Evolutionary conservation across 257 asterid species (phyloP).

Genomic region (Solanum chiquidenum): DNA sequence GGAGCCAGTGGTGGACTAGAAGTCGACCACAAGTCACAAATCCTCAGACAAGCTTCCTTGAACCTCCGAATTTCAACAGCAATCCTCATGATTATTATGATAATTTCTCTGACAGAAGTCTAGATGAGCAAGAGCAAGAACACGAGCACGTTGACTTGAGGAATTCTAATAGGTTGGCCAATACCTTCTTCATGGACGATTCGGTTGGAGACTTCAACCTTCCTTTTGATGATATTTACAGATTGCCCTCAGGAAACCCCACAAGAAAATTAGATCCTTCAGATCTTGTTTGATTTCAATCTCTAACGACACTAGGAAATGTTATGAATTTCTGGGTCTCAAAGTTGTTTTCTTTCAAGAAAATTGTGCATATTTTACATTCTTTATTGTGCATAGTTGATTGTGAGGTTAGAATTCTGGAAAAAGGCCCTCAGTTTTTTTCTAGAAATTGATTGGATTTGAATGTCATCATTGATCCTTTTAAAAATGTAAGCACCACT

Average conservation of each 20-base stretch:
- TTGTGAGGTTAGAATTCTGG: slow-evolving; percentile 14
- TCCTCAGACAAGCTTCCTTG: slow-evolving; percentile 58
- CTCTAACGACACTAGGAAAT: slow-evolving; percentile 8
- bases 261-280: slow-evolving; percentile 20
- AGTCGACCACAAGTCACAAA: slow-evolving; percentile 15
- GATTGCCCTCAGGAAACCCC: slow-evolving; percentile 21
- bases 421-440: slow-evolving; percentile 10
- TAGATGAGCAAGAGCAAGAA: slow-evolving; percentile 19
- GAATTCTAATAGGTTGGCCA: slow-evolving; percentile 34
- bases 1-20: slow-evolving; percentile 77
- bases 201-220: slow-evolving; percentile 49
- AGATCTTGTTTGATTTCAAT: slow-evolving; percentile 31
- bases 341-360: background rate
- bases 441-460: slow-evolving; percentile 14
- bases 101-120: slow-evolving; percentile 31
- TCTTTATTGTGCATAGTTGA: slow-evolving; percentile 56
- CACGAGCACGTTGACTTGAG: slow-evolving; percentile 28
- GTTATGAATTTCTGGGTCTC: background rate
- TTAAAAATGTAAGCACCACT: slow-evolving; percentile 16
- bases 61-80: slow-evolving; percentile 57
- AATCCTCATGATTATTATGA: slow-evolving; percentile 18
- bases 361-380: slow-evolving; percentile 14
- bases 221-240: slow-evolving; percentile 69
- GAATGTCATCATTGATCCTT: slow-evolving; percentile 1
- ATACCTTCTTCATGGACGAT: slow-evolving; percentile 61